Evolutionary conservation across 768 basidiomycete genomes (phyloP), one percentile per base, ranked within the genome.

Genomic region (Sarcodon aspratus): DNA sequence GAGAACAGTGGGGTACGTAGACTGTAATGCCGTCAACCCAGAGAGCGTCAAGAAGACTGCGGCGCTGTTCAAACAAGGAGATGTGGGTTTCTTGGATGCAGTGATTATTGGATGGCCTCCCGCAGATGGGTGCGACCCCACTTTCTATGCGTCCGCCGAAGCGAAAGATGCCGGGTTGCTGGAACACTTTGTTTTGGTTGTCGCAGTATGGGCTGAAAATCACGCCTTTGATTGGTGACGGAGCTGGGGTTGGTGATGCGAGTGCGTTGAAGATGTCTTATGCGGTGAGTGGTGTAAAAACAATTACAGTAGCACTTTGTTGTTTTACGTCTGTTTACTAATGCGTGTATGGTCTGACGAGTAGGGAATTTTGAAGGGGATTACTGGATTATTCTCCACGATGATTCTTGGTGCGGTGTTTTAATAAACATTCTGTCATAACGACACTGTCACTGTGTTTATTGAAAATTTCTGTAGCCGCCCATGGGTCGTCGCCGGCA

Each of bases 231-330:
- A 67, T 58, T 38, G 75, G 72, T 18, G 71, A 74, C 47, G 73
- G 70, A 31, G 65, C 66, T 1, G 71, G 71, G 2, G 64, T 78
- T 18, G 77, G 79, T 5, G 76, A 74, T 53, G 79, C 78, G 1
- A 80, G 78, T 52, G 77, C 76, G 6, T 58, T 80, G 51, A 81
- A 81, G 61, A 78, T 79, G 78, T 75, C 76, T 15, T 78, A 81
- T 61, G 75, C 74, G 45, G 78, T 79, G 47, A 57, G 72, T 63
- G 13, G 37, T 40, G 15, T 27, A 27, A 27, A 27, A 27, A 27
- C 5, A 27, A 27, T 27, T 27, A 27, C 21, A 27, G 38, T 46
- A 8, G 11, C 17, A 37, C 34, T 37, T 32, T 18, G 12, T 38
- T 17, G 15, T 18, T 44, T 18, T 36, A 21, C 31, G 35, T 32